Percentiles rank a stretch among this genome's conserved stretches.
Evolutionary conservation across 768 basidiomycete species (phyloP).

Genomic region (Rhizopogon vulgaris): DNA sequence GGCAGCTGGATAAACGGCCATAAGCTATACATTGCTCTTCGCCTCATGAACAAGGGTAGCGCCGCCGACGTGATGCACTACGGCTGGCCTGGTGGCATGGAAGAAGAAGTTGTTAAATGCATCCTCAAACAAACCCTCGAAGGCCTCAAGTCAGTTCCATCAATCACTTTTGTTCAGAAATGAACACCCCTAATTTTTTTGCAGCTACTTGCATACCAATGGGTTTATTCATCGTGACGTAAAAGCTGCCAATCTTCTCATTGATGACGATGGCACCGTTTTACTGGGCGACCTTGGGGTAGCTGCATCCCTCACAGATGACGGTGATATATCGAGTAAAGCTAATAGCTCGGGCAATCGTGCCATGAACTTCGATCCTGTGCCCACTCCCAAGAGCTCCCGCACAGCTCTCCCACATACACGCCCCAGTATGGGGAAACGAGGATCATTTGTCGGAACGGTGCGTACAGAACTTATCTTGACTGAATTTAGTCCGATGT

Average conservation of each 20-base stretch:
- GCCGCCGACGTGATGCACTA: constrained; percentile 82
- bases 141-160: constrained; percentile 70
- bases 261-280: constrained; percentile 87
- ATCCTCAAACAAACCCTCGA: constrained; percentile 81
- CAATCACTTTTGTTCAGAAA: constrained; percentile 4
- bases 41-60: constrained; percentile 86
- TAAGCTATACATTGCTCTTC: constrained; percentile 79
- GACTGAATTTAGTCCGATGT: constrained; percentile 1
- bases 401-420: constrained; percentile 2
- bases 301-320: constrained; percentile 76
- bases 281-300: constrained; percentile 91
- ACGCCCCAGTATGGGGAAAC: constrained; percentile 58
- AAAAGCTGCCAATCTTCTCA: constrained; percentile 90
- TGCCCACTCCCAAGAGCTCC: constrained; percentile 8
- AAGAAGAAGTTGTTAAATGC: constrained; percentile 83
- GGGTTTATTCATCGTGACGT: constrained; percentile 92
- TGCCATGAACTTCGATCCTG: constrained; percentile 30
- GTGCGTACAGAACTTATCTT: constrained; percentile 31
- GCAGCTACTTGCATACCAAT: constrained; percentile 80
- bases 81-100: constrained; percentile 83
- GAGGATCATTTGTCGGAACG: constrained; percentile 91
- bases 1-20: constrained; percentile 85
- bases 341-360: constrained; percentile 17
- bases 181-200: background rate
- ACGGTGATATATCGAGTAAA: constrained; percentile 37